phyloP scores from a whole-genome alignment of 23 red algal genomes.

The Gracilaria caudata region DNA sequence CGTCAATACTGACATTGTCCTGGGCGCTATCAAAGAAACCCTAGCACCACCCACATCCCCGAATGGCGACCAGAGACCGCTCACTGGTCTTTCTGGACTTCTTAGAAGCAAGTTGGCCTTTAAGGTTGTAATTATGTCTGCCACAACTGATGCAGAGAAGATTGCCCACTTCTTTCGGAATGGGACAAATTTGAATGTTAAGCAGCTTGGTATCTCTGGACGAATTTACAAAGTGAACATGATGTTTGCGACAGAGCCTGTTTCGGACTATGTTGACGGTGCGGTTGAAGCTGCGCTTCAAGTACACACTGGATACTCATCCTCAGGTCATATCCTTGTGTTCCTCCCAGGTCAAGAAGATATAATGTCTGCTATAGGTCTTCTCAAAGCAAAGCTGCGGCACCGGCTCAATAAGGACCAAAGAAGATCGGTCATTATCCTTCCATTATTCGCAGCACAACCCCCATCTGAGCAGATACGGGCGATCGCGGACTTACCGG shows the following conservation, averaged over 20 bases:
- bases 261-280: conserved; percentile 87
- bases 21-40: conserved; percentile 79
- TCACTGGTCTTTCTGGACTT: conserved; percentile 14
- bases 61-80: conserved; percentile 15
- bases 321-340: conserved; percentile 90
- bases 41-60: not conserved
- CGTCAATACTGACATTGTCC: conserved; percentile 87
- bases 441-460: conserved; percentile 75
- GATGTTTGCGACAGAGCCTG: conserved; percentile 72
- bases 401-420: conserved; percentile 28
- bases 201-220: conserved; percentile 60
- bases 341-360: conserved; percentile 98
- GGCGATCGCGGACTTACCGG: conserved; percentile 53
- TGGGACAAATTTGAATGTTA: conserved; percentile 43
- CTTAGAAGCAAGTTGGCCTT: conserved; percentile 61
- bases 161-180: conserved; percentile 59
- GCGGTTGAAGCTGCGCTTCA: conserved; percentile 77
- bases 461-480: conserved; percentile 65
- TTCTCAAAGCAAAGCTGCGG: conserved; percentile 62
- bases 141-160: conserved; percentile 77
- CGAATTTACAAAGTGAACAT: conserved; percentile 68
- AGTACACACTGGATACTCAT: conserved; percentile 66
- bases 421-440: conserved; percentile 22
- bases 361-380: conserved; percentile 79
- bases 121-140: conserved; percentile 94